Evolutionary conservation across 768 basidiomycete species (phyloP), one percentile per base, ranked within the genome.

Genomic region (Trametes elegans): DNA sequence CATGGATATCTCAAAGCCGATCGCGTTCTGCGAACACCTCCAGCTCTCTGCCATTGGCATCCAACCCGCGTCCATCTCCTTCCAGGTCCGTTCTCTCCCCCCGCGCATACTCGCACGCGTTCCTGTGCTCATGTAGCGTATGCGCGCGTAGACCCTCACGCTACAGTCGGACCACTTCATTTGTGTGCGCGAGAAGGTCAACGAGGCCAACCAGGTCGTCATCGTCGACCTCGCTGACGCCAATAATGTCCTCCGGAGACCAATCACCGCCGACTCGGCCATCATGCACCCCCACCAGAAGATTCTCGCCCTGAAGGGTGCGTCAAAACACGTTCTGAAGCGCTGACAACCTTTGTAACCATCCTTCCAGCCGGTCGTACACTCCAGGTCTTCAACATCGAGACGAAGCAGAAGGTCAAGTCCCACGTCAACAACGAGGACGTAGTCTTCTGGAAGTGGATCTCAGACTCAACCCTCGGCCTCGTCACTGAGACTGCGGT

Each of bases 401-500:
- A 96, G 62, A 88, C 90, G 9, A 98, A 98, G 78, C 87, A 90
- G 69, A 98, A 98, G 77, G 91, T 99, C 72, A 96, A 96, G 68
- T 91, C 95, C 24, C 93, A 98, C 68, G 77, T 85, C 57, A 97
- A 87, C 77, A 88, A 84, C 68, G 94, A 98, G 68, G 96, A 99
- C 68, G 80, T 97, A 48, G 86, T 93, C 23, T 99, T 97, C 74
- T 99, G 97, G 97, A 98, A 97, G 70, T 99, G 97, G 97, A 85
- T 98, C 34, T 89, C 87, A 42, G 88, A 93, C 58, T 83, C 85
- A 16, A 89, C 89, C 26, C 87, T 99, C 58, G 97, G 97, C 65
- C 82, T 98, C 75, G 97, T 98, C 65, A 98, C 96, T 26, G 95
- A 98, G 56, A 79, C 89, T 0, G 81, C 93, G 5, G 96, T 98